Percentiles rank a stretch among this genome's conserved stretches.
phyloP scores from a whole-genome alignment of 1,139 yeast species.

The Blastobotrys arbuscula region DNA sequence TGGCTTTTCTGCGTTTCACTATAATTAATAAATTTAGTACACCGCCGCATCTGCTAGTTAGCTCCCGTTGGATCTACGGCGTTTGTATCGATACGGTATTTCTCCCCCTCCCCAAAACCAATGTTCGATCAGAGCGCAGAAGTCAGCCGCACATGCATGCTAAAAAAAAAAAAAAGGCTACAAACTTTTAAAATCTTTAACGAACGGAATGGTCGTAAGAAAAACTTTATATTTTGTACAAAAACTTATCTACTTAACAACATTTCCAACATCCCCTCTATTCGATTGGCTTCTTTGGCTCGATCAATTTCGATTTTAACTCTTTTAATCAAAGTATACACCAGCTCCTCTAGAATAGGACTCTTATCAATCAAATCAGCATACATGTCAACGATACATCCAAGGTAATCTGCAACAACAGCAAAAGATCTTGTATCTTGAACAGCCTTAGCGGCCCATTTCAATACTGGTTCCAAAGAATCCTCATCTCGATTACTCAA shows the following conservation, averaged over 20 bases:
- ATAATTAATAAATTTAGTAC: too few species aligned
- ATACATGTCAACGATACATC: slow-evolving; percentile 75
- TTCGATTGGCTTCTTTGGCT: slow-evolving; percentile 81
- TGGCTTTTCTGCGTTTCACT: too few species aligned
- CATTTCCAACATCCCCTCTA: slow-evolving; percentile 93
- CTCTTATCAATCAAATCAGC: slow-evolving; percentile 65
- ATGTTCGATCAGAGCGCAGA: too few species aligned
- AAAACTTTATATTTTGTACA: too few species aligned
- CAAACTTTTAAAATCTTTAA: too few species aligned
- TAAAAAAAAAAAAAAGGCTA: too few species aligned
- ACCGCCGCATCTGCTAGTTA: too few species aligned
- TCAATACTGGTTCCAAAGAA: slow-evolving; percentile 73
- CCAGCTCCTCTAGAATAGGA: slow-evolving; percentile 71
- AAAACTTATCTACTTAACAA: slow-evolving; percentile 36
- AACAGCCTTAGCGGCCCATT: slow-evolving; percentile 70
- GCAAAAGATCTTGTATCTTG: slow-evolving; percentile 76
- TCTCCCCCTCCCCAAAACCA: too few species aligned
- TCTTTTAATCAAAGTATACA: slow-evolving; percentile 50
- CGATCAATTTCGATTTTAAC: slow-evolving; percentile 64
- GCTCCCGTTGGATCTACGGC: too few species aligned
- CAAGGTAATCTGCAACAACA: slow-evolving; percentile 77
- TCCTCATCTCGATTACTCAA: slow-evolving; percentile 80
- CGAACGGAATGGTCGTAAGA: too few species aligned
- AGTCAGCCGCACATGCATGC: too few species aligned
- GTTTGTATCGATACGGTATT: too few species aligned